Conservation (phyloP, 768 basidiomycete species). For the Chalciporus pseudorubinellus region DNA sequence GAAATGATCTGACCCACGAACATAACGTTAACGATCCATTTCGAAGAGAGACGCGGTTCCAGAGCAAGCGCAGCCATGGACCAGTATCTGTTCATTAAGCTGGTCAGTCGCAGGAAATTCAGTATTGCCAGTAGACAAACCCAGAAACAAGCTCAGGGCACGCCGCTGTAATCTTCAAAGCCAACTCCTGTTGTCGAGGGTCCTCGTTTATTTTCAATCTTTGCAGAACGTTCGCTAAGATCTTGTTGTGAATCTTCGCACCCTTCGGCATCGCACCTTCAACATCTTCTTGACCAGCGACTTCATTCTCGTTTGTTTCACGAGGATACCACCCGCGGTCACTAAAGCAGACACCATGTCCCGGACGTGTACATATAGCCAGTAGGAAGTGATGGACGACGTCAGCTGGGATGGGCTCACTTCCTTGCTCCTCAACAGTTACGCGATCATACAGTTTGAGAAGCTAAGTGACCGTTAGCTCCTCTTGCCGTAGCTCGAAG, state of each 20-base stretch:
- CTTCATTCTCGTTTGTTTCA: conserved; percentile 46
- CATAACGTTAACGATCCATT: conserved; percentile 89
- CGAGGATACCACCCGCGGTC: conserved; percentile 91
- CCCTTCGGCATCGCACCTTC: conserved; percentile 32
- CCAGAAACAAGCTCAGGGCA: conserved; percentile 86
- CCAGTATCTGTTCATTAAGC: conserved; percentile 61
- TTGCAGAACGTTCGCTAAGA: conserved; percentile 72
- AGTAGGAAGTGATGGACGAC: conserved; percentile 86
- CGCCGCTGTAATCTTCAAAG: conserved; percentile 70
- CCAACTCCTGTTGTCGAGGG: conserved; percentile 78
- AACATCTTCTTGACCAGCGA: conserved; percentile 37
- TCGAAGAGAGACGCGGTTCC: conserved; percentile 83
- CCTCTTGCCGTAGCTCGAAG: not conserved
- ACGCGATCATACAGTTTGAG: conserved; percentile 71
- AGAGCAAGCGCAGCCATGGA: conserved; percentile 63
- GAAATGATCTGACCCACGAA: conserved; percentile 79
- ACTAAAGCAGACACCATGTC: conserved; percentile 81
- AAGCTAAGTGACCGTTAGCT: conserved; percentile 42
- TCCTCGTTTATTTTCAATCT: conserved; percentile 88
- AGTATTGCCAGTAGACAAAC: conserved; percentile 37
- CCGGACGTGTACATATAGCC: conserved; percentile 77
- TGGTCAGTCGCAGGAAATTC: conserved; percentile 9
- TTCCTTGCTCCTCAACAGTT: conserved; percentile 44
- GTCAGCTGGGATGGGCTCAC: conserved; percentile 66
- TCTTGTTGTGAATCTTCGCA: conserved; percentile 74